phyloP scores from a whole-genome alignment of 345 rosid genomes.

The Citrus sinensis region DNA sequence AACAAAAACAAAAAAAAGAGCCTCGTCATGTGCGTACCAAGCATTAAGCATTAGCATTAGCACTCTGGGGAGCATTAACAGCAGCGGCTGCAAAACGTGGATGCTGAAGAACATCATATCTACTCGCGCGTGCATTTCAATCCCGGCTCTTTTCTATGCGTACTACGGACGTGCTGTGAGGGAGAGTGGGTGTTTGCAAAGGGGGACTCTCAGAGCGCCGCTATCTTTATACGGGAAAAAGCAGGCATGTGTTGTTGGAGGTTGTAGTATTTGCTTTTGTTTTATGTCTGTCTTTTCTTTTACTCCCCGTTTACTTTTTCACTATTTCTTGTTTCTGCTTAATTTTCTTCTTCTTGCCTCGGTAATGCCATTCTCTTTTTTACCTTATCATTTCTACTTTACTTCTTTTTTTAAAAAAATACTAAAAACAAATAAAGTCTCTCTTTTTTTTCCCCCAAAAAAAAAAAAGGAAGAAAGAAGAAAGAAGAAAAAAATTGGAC shows the following conservation, averaged over 20 bases:
- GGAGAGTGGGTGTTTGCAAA: too few species aligned
- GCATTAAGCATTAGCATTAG: too few species aligned
- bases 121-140: not conserved
- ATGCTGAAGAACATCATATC: not conserved
- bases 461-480: too few species aligned
- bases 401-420: too few species aligned
- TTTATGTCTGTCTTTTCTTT: conserved; percentile 7
- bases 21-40: not conserved
- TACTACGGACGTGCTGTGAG: too few species aligned
- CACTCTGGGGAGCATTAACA: not conserved
- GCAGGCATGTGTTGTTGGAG: not conserved
- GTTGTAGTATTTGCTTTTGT: not conserved
- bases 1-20: not conserved
- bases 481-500: not conserved
- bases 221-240: conserved; percentile 14
- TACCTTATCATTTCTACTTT: not conserved
- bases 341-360: conserved; percentile 10
- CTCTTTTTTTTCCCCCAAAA: not conserved
- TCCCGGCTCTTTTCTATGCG: rapidly evolving
- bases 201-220: conserved; percentile 21
- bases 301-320: conserved; percentile 10
- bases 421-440: too few species aligned
- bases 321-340: not conserved
- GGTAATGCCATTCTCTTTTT: conserved; percentile 10
- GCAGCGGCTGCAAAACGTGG: not conserved